A percentile compares a stretch with the other conserved stretches of the same genome.
phyloP scores from a whole-genome alignment of 148 eudicot genomes.

The Polygonum aviculare region DNA sequence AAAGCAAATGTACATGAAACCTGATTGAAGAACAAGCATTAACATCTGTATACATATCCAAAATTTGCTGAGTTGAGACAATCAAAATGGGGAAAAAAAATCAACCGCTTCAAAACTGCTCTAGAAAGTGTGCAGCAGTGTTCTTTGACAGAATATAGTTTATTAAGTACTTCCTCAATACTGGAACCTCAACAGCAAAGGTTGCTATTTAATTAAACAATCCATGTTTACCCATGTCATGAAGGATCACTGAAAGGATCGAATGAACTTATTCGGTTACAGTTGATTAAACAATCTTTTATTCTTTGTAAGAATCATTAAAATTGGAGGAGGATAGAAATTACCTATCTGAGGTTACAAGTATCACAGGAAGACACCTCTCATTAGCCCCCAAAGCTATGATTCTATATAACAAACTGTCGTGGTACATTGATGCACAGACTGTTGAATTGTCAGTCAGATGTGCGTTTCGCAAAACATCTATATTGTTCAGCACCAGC shows the following conservation, averaged over 20 bases:
- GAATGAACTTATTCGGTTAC: neutral
- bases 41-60: neutral
- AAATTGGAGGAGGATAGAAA: conserved; percentile 2
- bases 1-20: neutral
- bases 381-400: conserved; percentile 88
- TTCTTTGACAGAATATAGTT: neutral
- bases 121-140: neutral
- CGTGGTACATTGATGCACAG: conserved; percentile 70
- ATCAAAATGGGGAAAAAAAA: neutral
- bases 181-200: neutral
- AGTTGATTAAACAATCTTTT: no score
- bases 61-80: neutral
- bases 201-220: neutral
- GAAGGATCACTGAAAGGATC: neutral
- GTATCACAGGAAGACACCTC: conserved; percentile 74
- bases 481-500: conserved; percentile 87
- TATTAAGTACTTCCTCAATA: neutral
- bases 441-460: conserved; percentile 54
- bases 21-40: neutral
- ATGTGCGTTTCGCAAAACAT: conserved; percentile 64
- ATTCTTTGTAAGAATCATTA: neutral
- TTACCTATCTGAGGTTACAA: conserved; percentile 92
- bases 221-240: neutral
- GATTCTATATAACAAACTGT: conserved; percentile 85
- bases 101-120: neutral